These are phyloP conservation scores for Posidonia oceanica DNA, from an alignment of 116 monocot species.

Conservation along the genomic window DNA sequence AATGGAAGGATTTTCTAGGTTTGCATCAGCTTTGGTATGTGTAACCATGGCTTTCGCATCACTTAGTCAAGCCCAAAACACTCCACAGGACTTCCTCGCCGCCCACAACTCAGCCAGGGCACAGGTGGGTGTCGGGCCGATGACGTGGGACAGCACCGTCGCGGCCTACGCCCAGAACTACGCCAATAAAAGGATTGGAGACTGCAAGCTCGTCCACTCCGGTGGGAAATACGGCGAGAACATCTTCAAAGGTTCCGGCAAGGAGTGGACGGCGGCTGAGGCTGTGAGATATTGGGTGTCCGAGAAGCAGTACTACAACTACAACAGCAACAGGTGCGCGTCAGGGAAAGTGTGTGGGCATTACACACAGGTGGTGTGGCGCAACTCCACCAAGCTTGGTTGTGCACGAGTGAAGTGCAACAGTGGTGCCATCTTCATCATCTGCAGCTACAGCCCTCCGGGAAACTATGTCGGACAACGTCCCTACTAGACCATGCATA, in stretches of 20 bases:
- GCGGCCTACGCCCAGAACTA: constrained; percentile 26
- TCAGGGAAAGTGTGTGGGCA: constrained; percentile 17
- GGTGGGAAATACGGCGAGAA: constrained; percentile 35
- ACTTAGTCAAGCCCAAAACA: constrained; percentile 14
- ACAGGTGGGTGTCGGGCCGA: constrained; percentile 13
- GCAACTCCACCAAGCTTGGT: constrained; percentile 13
- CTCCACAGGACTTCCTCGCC: constrained; percentile 20
- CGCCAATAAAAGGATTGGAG: constrained; percentile 5
- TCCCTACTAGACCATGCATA: constrained; percentile 6
- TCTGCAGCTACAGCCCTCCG: constrained; percentile 17
- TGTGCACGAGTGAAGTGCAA: constrained; percentile 29
- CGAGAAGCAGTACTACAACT: constrained; percentile 20
- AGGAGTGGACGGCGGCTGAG: constrained; percentile 11
- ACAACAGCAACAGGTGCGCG: constrained; percentile 14
- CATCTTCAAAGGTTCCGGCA: constrained; percentile 24
- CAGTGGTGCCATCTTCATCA: constrained; percentile 17
- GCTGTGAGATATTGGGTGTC: constrained; percentile 18
- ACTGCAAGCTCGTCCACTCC: constrained; percentile 26
- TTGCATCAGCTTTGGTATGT: not conserved
- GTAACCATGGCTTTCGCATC: not conserved
- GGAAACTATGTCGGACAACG: constrained; percentile 13
- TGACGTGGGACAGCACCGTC: constrained; percentile 19
- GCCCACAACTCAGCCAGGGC: constrained; percentile 24
- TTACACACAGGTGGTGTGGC: constrained; percentile 28
- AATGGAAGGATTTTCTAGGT: too few relatives aligned